Base-by-base conservation (phyloP, 2,329 filamentous ascomycete species). In the Hypoxylon sp. region DNA sequence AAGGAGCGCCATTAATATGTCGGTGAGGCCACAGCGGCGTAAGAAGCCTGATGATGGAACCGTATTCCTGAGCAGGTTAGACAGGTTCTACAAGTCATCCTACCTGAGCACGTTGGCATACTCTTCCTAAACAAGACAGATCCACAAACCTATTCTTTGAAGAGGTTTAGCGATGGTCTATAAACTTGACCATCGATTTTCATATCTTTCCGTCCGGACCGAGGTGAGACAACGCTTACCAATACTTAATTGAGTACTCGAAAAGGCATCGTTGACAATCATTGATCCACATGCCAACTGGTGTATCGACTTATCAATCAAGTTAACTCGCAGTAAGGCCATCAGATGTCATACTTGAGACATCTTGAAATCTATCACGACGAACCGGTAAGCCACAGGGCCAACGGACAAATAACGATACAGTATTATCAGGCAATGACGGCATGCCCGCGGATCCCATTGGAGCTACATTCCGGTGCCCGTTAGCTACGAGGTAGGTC, bases 41-140 rank as follows among this genome's bases (percentile, higher is more conserved):
- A 27, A 42, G 27, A 55, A 52, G 51, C 67, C 62, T 68, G 65
- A 68, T 62, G 50, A 62, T 70, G 58, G 17, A 65, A 54, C 54
- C 65, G 63, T 68, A 58, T 65, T 55, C 55, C 46, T 52, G 35
- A 61, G 35, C 47, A 42, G 11, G n/a, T 37, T 24, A 37, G 19
- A 7, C 15, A 44, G 48, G 37, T 19, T 6, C 10, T 11, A 50
- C 21, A 39, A 19, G 21, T 48, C 42, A 46, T n/a, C 7, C 39
- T 48, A 54, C 48, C 48, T 50, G 24, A 48, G 37, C 31, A 57
- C 21, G 42, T 57, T 50, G 5, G 29, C 37, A 53, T 32, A 21
- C 8, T 59, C 47, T 54, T 53, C 39, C 31, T 48, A 13, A 29
- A 19, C 24, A 48, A 55, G 19, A 37, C 31, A 54, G 29, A 48